A percentile compares a stretch with the other conserved stretches of the same genome.
Conservation (phyloP, 2,329 filamentous ascomycete species). For the Alternaria consortialis region DNA sequence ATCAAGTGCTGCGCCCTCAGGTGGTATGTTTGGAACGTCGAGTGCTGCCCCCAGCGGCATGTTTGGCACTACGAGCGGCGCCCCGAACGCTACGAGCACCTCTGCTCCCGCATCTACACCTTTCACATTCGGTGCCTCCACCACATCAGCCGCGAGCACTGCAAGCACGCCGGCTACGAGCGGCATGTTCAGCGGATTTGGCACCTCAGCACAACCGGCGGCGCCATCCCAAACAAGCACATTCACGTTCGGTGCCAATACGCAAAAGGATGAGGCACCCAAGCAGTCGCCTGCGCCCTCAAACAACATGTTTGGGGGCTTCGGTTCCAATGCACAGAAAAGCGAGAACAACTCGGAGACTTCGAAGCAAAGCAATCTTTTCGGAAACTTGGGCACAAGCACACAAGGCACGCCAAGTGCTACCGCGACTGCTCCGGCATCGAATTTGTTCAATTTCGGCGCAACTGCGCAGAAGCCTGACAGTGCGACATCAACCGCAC, state of each 20-base stretch:
- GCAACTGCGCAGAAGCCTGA: constrained; percentile 21
- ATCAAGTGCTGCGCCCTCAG: constrained; percentile 8
- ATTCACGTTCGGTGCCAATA: constrained; percentile 26
- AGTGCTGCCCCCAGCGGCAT: constrained; percentile 23
- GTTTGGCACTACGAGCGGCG: constrained; percentile 25
- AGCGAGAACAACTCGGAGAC: constrained; percentile 14
- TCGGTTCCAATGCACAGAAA: constrained; percentile 27
- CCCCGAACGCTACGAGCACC: constrained; percentile 22
- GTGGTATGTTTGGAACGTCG: constrained; percentile 27
- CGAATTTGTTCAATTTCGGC: constrained; percentile 27
- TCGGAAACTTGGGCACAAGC: constrained; percentile 24
- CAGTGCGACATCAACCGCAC: constrained; percentile 20
- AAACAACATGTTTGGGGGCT: constrained; percentile 27
- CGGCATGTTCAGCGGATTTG: constrained; percentile 19
- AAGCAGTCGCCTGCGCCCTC: constrained; percentile 18
- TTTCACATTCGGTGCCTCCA: constrained; percentile 28
- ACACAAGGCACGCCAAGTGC: constrained; percentile 20
- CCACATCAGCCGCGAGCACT: constrained; percentile 23
- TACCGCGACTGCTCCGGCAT: constrained; percentile 22
- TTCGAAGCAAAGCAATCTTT: constrained; percentile 20
- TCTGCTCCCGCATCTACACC: constrained; percentile 26
- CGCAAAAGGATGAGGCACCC: constrained; percentile 15
- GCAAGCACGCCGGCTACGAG: constrained; percentile 24
- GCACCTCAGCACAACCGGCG: constrained; percentile 7
- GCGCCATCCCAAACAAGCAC: constrained; percentile 14